Evolutionary conservation across 2,329 filamentous ascomycete species (phyloP).

Genomic region (Penicillium sp.): DNA sequence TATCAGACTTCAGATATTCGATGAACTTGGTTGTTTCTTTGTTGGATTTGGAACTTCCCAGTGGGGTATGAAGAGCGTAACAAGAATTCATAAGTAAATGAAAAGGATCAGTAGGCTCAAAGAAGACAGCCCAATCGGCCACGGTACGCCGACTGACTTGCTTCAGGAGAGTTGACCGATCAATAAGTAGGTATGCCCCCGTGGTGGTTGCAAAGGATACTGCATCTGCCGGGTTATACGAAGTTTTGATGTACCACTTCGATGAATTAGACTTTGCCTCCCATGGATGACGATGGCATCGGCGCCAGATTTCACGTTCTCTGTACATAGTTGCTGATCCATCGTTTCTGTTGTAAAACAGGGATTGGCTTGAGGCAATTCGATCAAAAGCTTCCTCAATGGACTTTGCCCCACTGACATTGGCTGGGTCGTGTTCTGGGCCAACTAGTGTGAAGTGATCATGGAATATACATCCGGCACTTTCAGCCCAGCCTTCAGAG

Average conservation of each 20-base stretch:
- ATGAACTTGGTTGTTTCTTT: not conserved
- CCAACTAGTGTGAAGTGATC: not conserved
- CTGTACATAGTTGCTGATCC: not conserved
- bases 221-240: not conserved
- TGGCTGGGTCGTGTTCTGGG: not conserved
- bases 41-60: too few relatives aligned
- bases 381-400: not conserved
- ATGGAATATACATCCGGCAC: not conserved
- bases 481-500: not conserved
- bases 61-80: not conserved
- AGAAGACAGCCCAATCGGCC: not conserved
- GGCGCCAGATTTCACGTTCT: not conserved
- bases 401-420: not conserved
- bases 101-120: not conserved
- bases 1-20: not conserved
- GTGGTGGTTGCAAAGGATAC: not conserved
- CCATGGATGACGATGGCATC: not conserved
- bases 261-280: not conserved
- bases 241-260: not conserved
- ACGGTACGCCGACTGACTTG: not conserved
- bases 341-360: not conserved
- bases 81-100: not conserved
- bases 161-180: not conserved
- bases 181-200: not conserved
- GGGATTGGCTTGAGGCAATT: not conserved